Evolutionary conservation across 2,329 filamentous ascomycete genomes (phyloP), one percentile per base, ranked within the genome.

Genomic region (Fusarium albosuccineum): DNA sequence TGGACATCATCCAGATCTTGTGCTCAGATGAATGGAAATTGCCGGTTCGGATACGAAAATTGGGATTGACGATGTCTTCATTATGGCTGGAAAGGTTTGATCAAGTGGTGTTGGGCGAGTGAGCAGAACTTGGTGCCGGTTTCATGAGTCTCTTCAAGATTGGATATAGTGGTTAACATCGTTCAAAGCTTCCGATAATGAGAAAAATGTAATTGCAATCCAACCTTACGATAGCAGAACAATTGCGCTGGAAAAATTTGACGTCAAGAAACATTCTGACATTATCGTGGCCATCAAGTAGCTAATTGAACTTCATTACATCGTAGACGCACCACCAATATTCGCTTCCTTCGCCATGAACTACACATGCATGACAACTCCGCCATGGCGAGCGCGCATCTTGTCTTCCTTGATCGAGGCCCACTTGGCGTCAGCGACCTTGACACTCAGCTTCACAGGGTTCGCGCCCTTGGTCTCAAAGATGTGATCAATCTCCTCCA

Each of bases 401-500:
- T 61, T 64, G 9, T 66, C 63, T 26, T 64, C 61, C 46, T 66
- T 64, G 34, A 66, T 42, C 3, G 60, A 60, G 10, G 46, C 41
- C 63, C 63, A 66, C 27, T 62, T 66, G 8, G 62, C 62, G 17
- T 66, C 62, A 3, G 64, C 64, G 44, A 68, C 29, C 56, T 56
- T 66, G 34, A 68, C 51, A 29, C 55, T 64, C 26, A 68, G 39
- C 30, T 59, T 52, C 16, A 66, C 49, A 2, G 63, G 63, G 11
- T 52, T 68, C 8, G 37, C 34, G 1, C 62, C 57, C 48, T 63
- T 56, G n/a, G 70, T 72, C 39, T 72, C 68, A 30, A 72, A 72
- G 10, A 71, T 72, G 14, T 62, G 55, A n/a, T 72, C 70, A 39
- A 72, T 72, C 30, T 72, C 68, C 16, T 72, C 70, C 2, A 72